Conservation (phyloP, 768 basidiomycete genomes). For the Psilocybe cubensis region DNA sequence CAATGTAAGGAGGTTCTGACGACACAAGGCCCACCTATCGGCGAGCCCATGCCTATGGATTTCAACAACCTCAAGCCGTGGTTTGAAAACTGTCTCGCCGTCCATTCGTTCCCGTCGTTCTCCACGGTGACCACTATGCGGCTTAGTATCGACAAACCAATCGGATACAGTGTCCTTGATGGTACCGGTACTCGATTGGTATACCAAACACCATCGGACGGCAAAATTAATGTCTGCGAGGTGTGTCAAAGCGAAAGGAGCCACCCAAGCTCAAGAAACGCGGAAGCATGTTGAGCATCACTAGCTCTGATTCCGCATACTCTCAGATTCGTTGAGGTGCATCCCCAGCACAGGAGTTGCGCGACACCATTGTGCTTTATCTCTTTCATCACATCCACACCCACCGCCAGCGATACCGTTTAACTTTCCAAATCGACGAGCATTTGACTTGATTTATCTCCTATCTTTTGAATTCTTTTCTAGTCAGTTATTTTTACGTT, state of each 20-base stretch:
- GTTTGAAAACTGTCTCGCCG: conserved; percentile 42
- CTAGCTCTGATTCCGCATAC: conserved; percentile 2
- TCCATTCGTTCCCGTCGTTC: conserved; percentile 65
- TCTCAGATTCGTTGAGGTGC: conserved; percentile 8
- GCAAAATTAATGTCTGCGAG: conserved; percentile 31
- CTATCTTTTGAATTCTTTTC: no score
- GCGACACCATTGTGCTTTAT: no score
- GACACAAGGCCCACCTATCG: conserved; percentile 56
- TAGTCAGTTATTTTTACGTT: no score
- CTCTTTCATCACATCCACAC: no score
- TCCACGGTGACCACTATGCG: conserved; percentile 50
- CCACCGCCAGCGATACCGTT: no score
- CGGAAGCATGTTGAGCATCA: conserved; percentile 5
- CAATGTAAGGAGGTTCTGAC: conserved; percentile 87
- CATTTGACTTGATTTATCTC: no score
- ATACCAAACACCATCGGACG: conserved; percentile 27
- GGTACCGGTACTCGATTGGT: conserved; percentile 29
- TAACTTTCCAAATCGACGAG: no score
- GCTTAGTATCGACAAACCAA: conserved; percentile 47
- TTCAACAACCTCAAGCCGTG: conserved; percentile 18
- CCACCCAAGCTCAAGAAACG: background rate
- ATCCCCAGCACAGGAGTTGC: no score
- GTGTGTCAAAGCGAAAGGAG: conserved; percentile 32
- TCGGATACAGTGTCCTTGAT: conserved; percentile 57
- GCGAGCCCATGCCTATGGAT: conserved; percentile 9